Base-by-base conservation (phyloP, 2,329 filamentous ascomycete species). In the Fusarium marasasianum region DNA sequence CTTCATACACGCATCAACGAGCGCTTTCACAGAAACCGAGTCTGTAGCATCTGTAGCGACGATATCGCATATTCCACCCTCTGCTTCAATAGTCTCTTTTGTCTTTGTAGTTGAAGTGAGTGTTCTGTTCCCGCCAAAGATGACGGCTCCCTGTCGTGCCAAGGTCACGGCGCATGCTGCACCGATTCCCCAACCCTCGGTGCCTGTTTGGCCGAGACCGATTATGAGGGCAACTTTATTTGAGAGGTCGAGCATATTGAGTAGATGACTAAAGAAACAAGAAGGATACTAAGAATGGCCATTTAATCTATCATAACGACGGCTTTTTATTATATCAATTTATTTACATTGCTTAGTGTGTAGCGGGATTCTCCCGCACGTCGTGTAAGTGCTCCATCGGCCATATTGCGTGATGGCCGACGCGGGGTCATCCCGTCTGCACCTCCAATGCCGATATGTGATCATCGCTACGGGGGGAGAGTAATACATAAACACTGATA, bases 41-140 rank as follows among this genome's bases (percentile, higher is more conserved):
- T 86, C 85, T 1, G 88, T 91, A 5, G 89, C 89, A 73, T 91
- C 82, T 20, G 83, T 82, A 11, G 79, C 82, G 76, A 88, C 80
- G 8, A 87, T 76, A 17, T 83, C 78, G 67, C 83, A 85, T 13
- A 69, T 66, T 4, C 82, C 81, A 4, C 79, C 81, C 6, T 80
- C 76, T 1, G 73, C 68, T 14, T 82, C 75, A 31, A 86, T 84
- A 15, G 83, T 80, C 22, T 83, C 71, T 62, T 80, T 81, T 4
- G 85, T 84, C n/a, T 80, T 80, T 20, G 78, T 66, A 2, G 86
- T 82, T 6, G 85, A 81, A 29, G 80, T 69, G 24, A 86, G 48
- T 6, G 84, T 84, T 37, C 86, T 78, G 74, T 89, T 86, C 31
- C 87, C 86, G n/a, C 87, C 87, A 69, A 86, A 88, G 22, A 89